phyloP scores from a whole-genome alignment of 2,329 filamentous ascomycete genomes.

The Hymenoscyphus fructigenus region DNA sequence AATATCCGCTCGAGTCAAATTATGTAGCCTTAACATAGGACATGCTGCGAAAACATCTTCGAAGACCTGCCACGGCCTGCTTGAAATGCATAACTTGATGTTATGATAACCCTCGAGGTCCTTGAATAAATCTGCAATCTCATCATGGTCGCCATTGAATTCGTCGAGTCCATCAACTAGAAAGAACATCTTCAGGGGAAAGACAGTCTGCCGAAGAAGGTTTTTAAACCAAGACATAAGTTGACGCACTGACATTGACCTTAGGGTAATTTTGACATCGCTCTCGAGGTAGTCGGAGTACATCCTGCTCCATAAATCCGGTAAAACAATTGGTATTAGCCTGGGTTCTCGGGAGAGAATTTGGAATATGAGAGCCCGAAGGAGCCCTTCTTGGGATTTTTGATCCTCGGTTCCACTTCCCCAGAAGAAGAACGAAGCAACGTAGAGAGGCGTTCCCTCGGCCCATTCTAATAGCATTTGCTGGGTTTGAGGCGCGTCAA shows the following conservation, averaged over 20 bases:
- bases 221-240: not conserved
- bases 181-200: constrained; percentile 6
- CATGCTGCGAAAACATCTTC: not conserved
- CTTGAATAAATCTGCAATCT: constrained; percentile 5
- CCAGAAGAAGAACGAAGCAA: constrained; percentile 48
- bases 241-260: not conserved
- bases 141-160: constrained; percentile 4
- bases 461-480: constrained; percentile 34
- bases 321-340: not conserved
- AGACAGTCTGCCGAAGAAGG: not conserved
- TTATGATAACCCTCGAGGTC: not conserved
- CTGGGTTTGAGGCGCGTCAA: not conserved
- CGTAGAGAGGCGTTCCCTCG: constrained; percentile 12
- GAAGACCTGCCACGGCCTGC: constrained; percentile 14
- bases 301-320: not conserved
- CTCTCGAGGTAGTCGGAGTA: not conserved
- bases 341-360: not conserved
- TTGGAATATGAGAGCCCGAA: constrained; percentile 16
- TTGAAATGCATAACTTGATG: constrained; percentile 16
- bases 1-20: constrained; percentile 13
- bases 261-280: not conserved
- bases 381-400: constrained; percentile 13
- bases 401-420: constrained; percentile 38
- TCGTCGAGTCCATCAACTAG: constrained; percentile 19
- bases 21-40: constrained; percentile 8